phyloP scores from a whole-genome alignment of 208 protist species.

The Trypanosoma melophagium region DNA sequence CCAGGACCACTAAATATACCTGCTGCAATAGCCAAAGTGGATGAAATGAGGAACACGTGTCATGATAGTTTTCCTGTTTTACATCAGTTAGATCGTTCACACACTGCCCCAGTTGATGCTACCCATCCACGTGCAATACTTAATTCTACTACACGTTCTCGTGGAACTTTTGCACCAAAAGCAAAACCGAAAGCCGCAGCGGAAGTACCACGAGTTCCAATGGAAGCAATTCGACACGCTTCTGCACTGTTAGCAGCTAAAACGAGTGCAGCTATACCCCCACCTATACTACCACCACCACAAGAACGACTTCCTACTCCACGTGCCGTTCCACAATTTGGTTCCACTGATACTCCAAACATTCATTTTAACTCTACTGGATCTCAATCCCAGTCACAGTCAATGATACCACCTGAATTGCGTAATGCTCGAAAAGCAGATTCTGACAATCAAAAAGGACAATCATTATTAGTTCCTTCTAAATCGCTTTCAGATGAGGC shows the following conservation, averaged over 20 bases:
- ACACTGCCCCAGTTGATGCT: slow-evolving; percentile 5
- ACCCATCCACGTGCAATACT: neutral
- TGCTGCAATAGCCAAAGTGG: neutral
- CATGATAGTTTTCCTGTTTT: neutral
- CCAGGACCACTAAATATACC: neutral
- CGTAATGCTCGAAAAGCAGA: slow-evolving; percentile 3
- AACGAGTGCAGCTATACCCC: neutral
- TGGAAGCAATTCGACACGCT: slow-evolving; percentile 74
- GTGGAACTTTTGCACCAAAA: slow-evolving; percentile 61
- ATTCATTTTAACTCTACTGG: neutral
- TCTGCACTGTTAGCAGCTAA: slow-evolving; percentile 37
- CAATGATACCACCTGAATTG: neutral
- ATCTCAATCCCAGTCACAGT: slow-evolving; percentile 3
- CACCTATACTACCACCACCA: neutral
- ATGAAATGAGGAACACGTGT: neutral
- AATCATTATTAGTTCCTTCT: neutral
- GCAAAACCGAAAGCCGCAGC: slow-evolving; percentile 71
- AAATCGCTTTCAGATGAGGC: slow-evolving; percentile 19
- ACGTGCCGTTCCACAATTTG: neutral
- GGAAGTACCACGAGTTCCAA: slow-evolving; percentile 44
- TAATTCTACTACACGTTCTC: slow-evolving; percentile 18
- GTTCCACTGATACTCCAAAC: neutral
- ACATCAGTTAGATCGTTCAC: neutral
- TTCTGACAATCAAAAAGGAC: slow-evolving; percentile 4
- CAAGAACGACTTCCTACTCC: slow-evolving; percentile 1